A percentile compares a stretch with the other conserved stretches of the same genome.
Conservation (phyloP, 805 yeast genomes). For the Candida coquimbonensis region DNA sequence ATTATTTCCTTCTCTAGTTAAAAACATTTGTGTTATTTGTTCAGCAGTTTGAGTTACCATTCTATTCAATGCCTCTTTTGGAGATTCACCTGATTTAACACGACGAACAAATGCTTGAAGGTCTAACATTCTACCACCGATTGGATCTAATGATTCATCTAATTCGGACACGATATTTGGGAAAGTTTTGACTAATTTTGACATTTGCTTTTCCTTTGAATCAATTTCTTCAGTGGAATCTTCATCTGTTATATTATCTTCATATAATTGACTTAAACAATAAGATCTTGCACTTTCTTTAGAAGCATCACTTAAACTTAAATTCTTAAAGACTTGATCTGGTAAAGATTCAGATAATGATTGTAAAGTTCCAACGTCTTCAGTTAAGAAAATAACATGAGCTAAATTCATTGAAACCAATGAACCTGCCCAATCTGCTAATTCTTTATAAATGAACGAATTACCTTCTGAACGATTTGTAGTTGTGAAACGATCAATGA, state of each 20-base stretch:
- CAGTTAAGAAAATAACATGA: constrained; percentile 82
- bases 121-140: constrained; percentile 95
- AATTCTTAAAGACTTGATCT: constrained; percentile 73
- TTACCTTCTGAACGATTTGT: constrained; percentile 51
- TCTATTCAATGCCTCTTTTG: constrained; percentile 65
- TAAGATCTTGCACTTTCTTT: constrained; percentile 61
- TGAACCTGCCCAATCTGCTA: constrained; percentile 87
- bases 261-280: constrained; percentile 48
- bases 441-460: constrained; percentile 58
- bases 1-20: constrained; percentile 49
- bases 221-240: constrained; percentile 12
- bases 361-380: constrained; percentile 73
- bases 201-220: constrained; percentile 19
- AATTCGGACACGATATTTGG: constrained; percentile 31
- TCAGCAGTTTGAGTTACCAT: constrained; percentile 82
- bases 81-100: constrained; percentile 79
- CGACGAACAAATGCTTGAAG: constrained; percentile 86
- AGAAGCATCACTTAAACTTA: constrained; percentile 77
- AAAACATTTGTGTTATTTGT: constrained; percentile 77
- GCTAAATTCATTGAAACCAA: constrained; percentile 75
- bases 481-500: constrained; percentile 63
- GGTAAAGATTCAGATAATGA: constrained; percentile 69
- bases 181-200: constrained; percentile 2
- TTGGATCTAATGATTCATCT: constrained; percentile 54
- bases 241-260: constrained; percentile 12